A percentile compares a stretch with the other conserved stretches of the same genome.
Conservation (phyloP, 1,139 yeast species). For the Yamadazyma diddensiae region DNA sequence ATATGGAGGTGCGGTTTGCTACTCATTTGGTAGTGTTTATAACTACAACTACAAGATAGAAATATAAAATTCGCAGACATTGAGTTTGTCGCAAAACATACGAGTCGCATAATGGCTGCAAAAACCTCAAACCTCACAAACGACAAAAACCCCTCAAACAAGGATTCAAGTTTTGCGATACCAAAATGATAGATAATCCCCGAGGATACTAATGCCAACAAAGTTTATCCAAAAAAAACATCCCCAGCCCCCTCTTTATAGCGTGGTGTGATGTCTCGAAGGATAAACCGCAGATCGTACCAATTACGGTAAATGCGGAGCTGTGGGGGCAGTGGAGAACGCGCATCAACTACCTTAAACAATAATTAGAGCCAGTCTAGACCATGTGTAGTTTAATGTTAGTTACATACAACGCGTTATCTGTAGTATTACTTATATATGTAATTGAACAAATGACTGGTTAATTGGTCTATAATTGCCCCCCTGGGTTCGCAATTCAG, state of each 20-base stretch:
- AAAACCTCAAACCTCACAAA: background rate
- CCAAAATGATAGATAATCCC: too few species aligned
- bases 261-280: background rate
- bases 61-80: conserved; percentile 1
- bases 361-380: too few species aligned
- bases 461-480: too few species aligned
- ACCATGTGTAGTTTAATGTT: too few species aligned
- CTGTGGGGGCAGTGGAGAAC: conserved; percentile 1
- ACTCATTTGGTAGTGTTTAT: conserved; percentile 76
- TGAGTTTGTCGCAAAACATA: background rate
- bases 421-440: too few species aligned
- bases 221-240: too few species aligned
- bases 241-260: too few species aligned
- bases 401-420: too few species aligned
- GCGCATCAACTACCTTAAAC: background rate
- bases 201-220: too few species aligned
- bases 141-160: background rate
- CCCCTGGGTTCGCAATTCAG: too few species aligned
- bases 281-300: conserved; percentile 1
- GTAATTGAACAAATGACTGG: too few species aligned
- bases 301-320: conserved; percentile 1
- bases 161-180: too few species aligned
- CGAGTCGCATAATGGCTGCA: background rate
- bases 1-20: conserved; percentile 85
- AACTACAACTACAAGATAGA: conserved; percentile 27